Evolutionary conservation across 345 rosid genomes (phyloP).

Genomic region (Lepidium sativum): DNA sequence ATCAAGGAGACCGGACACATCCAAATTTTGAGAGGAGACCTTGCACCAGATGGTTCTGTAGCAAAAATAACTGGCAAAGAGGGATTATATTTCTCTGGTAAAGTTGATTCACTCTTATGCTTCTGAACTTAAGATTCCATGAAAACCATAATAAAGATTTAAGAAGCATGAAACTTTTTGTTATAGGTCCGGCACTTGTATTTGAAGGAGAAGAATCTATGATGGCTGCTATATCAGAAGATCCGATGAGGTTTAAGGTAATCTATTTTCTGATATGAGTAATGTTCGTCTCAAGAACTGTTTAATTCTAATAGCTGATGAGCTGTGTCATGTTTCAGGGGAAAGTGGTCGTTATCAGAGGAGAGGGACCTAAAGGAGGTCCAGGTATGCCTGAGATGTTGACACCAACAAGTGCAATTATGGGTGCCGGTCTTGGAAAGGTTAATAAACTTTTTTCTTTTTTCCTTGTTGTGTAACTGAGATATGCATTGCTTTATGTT

Average conservation of each 20-base stretch:
- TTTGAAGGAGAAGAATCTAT: conserved; percentile 98
- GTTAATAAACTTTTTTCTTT: conserved; percentile 18
- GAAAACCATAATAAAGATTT: not conserved
- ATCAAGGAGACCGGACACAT: conserved; percentile 94
- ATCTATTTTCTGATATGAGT: not conserved
- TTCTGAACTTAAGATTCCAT: not conserved
- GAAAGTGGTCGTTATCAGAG: conserved; percentile 85
- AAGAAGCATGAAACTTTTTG: conserved; percentile 5
- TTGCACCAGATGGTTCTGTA: conserved; percentile 97
- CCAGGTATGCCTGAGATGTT: conserved; percentile 99
- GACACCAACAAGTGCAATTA: conserved; percentile 97
- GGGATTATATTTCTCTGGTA: conserved; percentile 91
- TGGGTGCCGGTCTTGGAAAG: conserved; percentile 99
- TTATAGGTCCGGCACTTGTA: conserved; percentile 91
- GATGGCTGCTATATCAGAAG: conserved; percentile 73
- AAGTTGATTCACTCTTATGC: not conserved
- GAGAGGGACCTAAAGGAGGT: conserved; percentile 98
- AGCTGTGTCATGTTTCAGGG: conserved; percentile 44
- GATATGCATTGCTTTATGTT: not conserved
- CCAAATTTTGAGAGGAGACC: conserved; percentile 81
- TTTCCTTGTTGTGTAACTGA: not conserved
- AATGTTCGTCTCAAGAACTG: not conserved
- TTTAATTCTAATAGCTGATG: not conserved
- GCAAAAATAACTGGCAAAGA: conserved; percentile 99
- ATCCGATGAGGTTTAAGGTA: conserved; percentile 84